A percentile compares a stretch with the other conserved stretches of the same genome.
These are phyloP conservation scores for Leishmania tropica DNA, from an alignment of 208 protist species.

Conservation along the genomic window DNA sequence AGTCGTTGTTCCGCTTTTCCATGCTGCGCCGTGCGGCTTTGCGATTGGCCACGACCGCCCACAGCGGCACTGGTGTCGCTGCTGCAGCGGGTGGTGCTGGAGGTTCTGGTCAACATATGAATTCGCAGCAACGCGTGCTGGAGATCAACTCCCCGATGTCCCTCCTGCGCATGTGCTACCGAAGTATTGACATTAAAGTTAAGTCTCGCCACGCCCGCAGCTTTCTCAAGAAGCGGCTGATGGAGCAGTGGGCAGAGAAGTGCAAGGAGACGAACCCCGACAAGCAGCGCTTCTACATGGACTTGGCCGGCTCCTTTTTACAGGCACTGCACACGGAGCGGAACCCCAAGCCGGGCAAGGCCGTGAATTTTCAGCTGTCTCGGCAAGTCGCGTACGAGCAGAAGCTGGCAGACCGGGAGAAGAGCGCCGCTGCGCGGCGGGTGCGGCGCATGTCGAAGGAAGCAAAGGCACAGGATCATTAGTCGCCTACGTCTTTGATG, in stretches of 20 bases:
- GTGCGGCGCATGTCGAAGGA: conserved; percentile 49
- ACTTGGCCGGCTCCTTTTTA: conserved; percentile 84
- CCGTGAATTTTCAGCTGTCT: conserved; percentile 80
- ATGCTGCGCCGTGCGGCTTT: conserved; percentile 19
- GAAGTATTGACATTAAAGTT: conserved; percentile 89
- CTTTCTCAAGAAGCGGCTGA: conserved; percentile 84
- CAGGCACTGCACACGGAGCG: conserved; percentile 83
- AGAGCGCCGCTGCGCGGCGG: conserved; percentile 41
- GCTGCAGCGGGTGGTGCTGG: not conserved
- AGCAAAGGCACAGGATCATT: conserved; percentile 30
- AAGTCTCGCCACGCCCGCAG: conserved; percentile 85
- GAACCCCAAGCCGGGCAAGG: conserved; percentile 72
- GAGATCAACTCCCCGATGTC: conserved; percentile 79
- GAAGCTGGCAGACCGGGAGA: conserved; percentile 58
- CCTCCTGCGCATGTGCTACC: conserved; percentile 91
- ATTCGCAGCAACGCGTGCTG: conserved; percentile 82
- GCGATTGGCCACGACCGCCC: conserved; percentile 1
- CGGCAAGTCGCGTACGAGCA: conserved; percentile 73
- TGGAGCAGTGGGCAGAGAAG: conserved; percentile 77
- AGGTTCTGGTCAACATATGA: conserved; percentile 42
- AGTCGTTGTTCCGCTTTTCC: too few species aligned
- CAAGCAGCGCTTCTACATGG: conserved; percentile 91
- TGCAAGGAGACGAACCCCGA: conserved; percentile 74
- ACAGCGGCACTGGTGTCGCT: not conserved
- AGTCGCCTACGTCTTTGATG: not conserved